phyloP scores from a whole-genome alignment of 306 rosid species.

The Glycine latifolia region DNA sequence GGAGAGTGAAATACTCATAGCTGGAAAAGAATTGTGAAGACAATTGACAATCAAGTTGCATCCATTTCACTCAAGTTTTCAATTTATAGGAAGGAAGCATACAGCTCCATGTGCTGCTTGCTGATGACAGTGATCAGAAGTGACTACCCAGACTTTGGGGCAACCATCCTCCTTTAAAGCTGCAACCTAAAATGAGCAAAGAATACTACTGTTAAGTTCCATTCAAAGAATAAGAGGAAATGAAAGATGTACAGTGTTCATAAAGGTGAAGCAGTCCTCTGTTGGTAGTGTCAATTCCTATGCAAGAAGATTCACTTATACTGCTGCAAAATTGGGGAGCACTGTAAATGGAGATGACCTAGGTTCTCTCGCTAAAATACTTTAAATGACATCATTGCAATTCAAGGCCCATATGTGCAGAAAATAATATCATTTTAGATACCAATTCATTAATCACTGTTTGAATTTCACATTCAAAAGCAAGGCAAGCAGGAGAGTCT shows the following conservation, averaged over 20 bases:
- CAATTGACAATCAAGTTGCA: slow-evolving; percentile 32
- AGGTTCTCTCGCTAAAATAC: slow-evolving; percentile 16
- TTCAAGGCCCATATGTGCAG: slow-evolving; percentile 19
- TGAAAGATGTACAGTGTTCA: not conserved
- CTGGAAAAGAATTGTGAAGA: slow-evolving; percentile 29
- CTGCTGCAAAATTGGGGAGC: slow-evolving; percentile 9
- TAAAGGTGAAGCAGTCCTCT: too few relatives aligned
- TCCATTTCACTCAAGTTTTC: slow-evolving; percentile 26
- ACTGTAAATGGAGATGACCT: slow-evolving; percentile 6
- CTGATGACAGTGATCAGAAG: slow-evolving; percentile 85
- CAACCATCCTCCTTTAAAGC: slow-evolving; percentile 94
- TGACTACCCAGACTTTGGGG: slow-evolving; percentile 95
- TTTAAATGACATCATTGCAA: not conserved
- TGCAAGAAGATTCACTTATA: not conserved
- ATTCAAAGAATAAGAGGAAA: slow-evolving; percentile 31
- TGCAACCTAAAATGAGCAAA: slow-evolving; percentile 65
- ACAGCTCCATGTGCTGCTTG: slow-evolving; percentile 90
- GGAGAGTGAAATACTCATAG: slow-evolving; percentile 2
- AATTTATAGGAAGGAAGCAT: slow-evolving; percentile 56
- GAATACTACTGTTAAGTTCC: not conserved
- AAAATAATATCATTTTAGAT: slow-evolving; percentile 4
- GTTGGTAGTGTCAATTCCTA: not conserved
- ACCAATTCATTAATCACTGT: not conserved
- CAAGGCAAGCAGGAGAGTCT: slow-evolving; percentile 20
- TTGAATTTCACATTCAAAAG: slow-evolving; percentile 27